Evolutionary conservation across 1,284 basidiomycete species (phyloP), one percentile per base, ranked within the genome.

Genomic region (Xanthoconium separans): DNA sequence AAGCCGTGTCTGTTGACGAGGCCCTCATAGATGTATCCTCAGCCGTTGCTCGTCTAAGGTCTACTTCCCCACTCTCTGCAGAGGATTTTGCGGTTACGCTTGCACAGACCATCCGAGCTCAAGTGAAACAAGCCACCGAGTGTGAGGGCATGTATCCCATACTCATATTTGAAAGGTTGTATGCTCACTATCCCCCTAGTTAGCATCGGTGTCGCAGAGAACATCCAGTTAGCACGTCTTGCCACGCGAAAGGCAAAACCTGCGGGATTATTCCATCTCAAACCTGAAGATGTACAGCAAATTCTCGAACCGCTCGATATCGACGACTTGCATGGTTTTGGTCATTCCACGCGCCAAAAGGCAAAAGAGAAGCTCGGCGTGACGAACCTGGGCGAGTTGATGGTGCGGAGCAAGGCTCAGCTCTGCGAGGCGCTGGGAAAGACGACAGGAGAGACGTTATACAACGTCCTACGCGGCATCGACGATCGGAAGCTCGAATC

Each of bases 1-100:
- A 98, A 73, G 95, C 95, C 1, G 95, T 98, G 2, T 96, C 93
- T 7, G 91, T 99, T 2, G 96, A 99, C 61, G 96, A 99, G 70
- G 95, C 94, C 1, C 78, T 98, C 11, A 83, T 98, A 56, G 95
- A 98, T 54, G 92, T 95, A 6, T 89, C 91, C 0, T 81, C 75
- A 10, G 81, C 82, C 0, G 82, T 92, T 41, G 79, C 68, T 37
- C 76, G 77, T 56, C 73, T 79, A 15, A 69, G 65, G 44, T 64
- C 67, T 56, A 36, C 61, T 60, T 61, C 63, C 1, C 65, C 63
- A 8, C 60, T 64, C 36, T 70, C 65, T 34, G 63, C 63, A 42
- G 67, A 68, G 9, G 66, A 89, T 61, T 80, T 83, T 5, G 88
- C 90, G 0, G 83, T 85, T 57, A 82, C 84, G 44, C 80, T 95